Percentiles rank a stretch among this genome's conserved stretches.
These are phyloP conservation scores for Phalaenopsis equestris DNA, from an alignment of 106 monocot genomes.

Conservation along the genomic window DNA sequence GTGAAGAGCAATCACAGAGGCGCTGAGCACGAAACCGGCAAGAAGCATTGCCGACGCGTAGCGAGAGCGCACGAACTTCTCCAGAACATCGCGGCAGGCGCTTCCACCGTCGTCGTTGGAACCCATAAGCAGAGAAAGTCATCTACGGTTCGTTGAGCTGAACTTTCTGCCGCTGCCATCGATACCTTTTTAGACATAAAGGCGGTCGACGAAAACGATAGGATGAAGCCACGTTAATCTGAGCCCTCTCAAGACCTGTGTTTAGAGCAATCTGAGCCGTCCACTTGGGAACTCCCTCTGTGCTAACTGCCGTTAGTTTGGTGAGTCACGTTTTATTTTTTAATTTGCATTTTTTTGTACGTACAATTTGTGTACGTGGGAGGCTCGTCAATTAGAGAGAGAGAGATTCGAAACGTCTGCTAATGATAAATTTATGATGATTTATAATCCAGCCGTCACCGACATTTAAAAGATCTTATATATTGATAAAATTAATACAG, in stretches of 20 bases:
- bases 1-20: conserved; percentile 31
- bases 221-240: not conserved
- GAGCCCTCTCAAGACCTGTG: not conserved
- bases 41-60: conserved; percentile 33
- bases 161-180: conserved; percentile 6
- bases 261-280: not conserved
- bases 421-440: too few relatives aligned
- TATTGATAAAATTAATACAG: too few relatives aligned
- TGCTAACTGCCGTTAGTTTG: not conserved
- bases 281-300: not conserved
- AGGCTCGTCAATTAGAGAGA: too few relatives aligned
- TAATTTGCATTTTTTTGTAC: too few relatives aligned
- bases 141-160: not conserved
- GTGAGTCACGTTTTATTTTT: too few relatives aligned
- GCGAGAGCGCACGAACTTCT: conserved; percentile 16
- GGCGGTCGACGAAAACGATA: not conserved
- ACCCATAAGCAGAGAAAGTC: conserved; percentile 8
- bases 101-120: not conserved
- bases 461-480: too few relatives aligned
- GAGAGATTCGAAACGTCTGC: too few relatives aligned
- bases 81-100: not conserved
- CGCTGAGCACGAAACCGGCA: conserved; percentile 38
- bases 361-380: too few relatives aligned
- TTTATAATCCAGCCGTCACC: too few relatives aligned
- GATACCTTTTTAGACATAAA: not conserved